phyloP scores from a whole-genome alignment of 2,329 filamentous ascomycete species.

The Venturia pyrina region DNA sequence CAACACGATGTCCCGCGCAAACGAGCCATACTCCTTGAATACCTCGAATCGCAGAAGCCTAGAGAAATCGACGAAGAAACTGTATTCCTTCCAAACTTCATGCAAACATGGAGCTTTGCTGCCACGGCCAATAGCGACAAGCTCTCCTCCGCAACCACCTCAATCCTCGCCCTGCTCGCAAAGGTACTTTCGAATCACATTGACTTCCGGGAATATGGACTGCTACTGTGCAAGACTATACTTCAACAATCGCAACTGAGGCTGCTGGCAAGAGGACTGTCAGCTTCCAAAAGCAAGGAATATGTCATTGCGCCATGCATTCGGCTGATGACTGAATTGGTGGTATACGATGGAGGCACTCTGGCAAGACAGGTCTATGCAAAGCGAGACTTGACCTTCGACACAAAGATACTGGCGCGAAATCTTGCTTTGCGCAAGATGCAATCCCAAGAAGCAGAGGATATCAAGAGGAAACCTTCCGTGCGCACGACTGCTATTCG shows the following conservation, averaged over 20 bases:
- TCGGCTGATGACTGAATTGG: constrained; percentile 75
- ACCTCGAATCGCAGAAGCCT: constrained; percentile 51
- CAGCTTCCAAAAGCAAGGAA: constrained; percentile 71
- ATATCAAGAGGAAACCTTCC: constrained; percentile 60
- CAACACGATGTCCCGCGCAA: constrained; percentile 37
- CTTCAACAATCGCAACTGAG: constrained; percentile 73
- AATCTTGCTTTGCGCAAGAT: constrained; percentile 64
- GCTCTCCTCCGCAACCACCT: constrained; percentile 68
- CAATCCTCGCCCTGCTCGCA: constrained; percentile 71
- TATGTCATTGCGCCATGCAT: constrained; percentile 83
- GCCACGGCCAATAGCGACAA: constrained; percentile 70
- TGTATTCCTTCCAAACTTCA: constrained; percentile 64
- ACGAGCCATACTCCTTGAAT: constrained; percentile 56
- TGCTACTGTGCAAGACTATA: constrained; percentile 70
- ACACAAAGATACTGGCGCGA: constrained; percentile 59
- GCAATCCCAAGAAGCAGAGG: constrained; percentile 34
- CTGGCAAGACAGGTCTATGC: constrained; percentile 70
- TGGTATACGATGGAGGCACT: constrained; percentile 74
- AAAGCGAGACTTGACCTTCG: constrained; percentile 65
- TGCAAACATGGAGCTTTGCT: constrained; percentile 82
- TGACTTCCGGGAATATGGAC: constrained; percentile 64
- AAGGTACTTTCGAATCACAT: constrained; percentile 65
- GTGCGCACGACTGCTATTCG: constrained; percentile 74
- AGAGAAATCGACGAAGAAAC: constrained; percentile 42
- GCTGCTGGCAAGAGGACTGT: constrained; percentile 67